Percentiles rank a stretch among this genome's conserved stretches.
Conservation (phyloP, 352 stramenopile species). For the Globisporangium carolinianum region DNA sequence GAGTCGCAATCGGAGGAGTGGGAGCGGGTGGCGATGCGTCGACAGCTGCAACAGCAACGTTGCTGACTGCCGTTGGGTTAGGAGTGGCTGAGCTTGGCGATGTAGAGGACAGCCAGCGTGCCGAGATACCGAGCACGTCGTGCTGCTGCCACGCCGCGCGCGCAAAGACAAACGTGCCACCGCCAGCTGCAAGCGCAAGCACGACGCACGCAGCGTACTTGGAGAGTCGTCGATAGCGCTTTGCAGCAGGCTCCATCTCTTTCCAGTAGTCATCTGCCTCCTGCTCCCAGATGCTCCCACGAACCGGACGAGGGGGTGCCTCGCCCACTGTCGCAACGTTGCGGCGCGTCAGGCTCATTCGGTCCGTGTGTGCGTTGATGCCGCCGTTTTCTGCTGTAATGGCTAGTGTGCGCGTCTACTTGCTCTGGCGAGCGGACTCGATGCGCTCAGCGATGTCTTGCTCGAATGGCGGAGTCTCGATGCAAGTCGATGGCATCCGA, state of each 20-base stretch:
- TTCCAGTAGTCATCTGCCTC: slow-evolving; percentile 68
- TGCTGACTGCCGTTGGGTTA: no score
- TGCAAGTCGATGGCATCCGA: background rate
- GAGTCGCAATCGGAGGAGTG: no score
- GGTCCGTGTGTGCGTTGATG: background rate
- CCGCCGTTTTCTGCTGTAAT: background rate
- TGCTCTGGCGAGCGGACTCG: background rate
- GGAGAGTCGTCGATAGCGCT: slow-evolving; percentile 24
- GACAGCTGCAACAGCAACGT: no score
- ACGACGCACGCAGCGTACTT: slow-evolving; percentile 21
- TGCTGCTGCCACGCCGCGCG: slow-evolving; percentile 1
- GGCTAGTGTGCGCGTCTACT: background rate
- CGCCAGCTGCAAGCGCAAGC: slow-evolving; percentile 16
- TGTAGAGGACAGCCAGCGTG: background rate
- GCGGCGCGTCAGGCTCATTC: slow-evolving; percentile 39
- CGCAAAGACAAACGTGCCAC: slow-evolving; percentile 15
- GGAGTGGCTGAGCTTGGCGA: background rate
- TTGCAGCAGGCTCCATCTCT: slow-evolving; percentile 48
- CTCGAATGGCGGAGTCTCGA: background rate
- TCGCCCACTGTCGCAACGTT: slow-evolving; percentile 29
- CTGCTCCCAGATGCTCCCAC: slow-evolving; percentile 61
- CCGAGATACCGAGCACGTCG: background rate
- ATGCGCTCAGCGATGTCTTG: background rate
- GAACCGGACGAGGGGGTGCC: slow-evolving; percentile 6
- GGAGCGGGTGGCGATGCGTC: no score